Evolutionary conservation across 1,284 basidiomycete species (phyloP).

Genomic region (Heliocybe sulcata): DNA sequence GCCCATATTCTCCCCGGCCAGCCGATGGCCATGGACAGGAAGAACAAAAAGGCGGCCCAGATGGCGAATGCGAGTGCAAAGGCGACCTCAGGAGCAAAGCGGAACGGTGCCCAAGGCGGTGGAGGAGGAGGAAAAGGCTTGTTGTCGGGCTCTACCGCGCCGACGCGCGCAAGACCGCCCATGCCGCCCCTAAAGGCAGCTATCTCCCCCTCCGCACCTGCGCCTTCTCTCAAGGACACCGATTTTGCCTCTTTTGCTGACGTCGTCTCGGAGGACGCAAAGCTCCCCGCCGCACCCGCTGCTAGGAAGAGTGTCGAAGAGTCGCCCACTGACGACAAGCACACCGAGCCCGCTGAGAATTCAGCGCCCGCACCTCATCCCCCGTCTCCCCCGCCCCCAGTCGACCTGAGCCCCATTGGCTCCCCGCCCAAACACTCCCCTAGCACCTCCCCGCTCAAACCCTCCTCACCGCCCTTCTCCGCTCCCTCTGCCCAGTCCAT

Average conservation of each 20-base stretch:
- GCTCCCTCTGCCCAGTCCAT: slow-evolving; percentile 55
- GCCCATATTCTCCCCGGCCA: slow-evolving; percentile 94
- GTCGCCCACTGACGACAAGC: background rate
- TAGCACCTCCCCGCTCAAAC: slow-evolving; percentile 36
- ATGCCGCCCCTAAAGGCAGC: slow-evolving; percentile 64
- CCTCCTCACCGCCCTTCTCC: slow-evolving; percentile 61
- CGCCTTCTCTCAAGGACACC: slow-evolving; percentile 66
- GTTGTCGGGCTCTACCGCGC: slow-evolving; percentile 43
- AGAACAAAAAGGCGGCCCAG: slow-evolving; percentile 97
- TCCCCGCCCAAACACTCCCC: slow-evolving; percentile 56
- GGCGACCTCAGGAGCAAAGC: slow-evolving; percentile 8
- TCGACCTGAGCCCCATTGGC: slow-evolving; percentile 73
- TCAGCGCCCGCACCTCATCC: no score
- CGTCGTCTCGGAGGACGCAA: slow-evolving; percentile 41
- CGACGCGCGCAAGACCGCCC: slow-evolving; percentile 47
- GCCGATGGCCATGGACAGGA: slow-evolving; percentile 92
- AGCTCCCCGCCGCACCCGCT: slow-evolving; percentile 40
- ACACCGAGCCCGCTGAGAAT: no score
- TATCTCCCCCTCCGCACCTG: slow-evolving; percentile 72
- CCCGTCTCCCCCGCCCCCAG: slow-evolving; percentile 18
- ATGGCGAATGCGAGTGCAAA: slow-evolving; percentile 32
- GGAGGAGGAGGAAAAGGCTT: slow-evolving; percentile 18
- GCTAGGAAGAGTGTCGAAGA: slow-evolving; percentile 14
- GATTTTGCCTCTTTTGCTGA: slow-evolving; percentile 65
- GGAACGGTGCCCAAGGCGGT: slow-evolving; percentile 6